Evolutionary conservation across 163 green algal genomes (phyloP).

Genomic region (Scenedesmus sp.): DNA sequence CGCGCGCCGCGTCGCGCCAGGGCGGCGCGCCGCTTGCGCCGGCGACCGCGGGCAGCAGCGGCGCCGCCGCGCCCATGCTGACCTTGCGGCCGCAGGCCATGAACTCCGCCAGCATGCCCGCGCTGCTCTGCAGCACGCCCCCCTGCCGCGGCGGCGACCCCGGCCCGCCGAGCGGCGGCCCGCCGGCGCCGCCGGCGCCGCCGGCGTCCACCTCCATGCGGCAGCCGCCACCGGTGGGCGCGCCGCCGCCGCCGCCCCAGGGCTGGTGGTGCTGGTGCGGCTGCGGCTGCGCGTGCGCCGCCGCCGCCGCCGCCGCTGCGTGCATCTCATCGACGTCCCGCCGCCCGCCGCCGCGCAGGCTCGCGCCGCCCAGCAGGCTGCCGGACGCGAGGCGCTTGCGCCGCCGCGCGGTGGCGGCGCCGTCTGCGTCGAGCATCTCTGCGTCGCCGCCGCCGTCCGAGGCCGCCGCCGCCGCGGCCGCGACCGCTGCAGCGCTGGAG

Average conservation of each 20-base stretch:
- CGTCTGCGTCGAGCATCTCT: conserved; percentile 27
- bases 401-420: conserved; percentile 4
- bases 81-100: no score
- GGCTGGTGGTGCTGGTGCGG: conserved; percentile 1
- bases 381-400: conserved; percentile 30
- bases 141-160: conserved; percentile 13
- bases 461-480: conserved; percentile 10
- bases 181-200: neutral
- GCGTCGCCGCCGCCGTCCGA: neutral
- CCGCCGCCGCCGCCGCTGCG: no score
- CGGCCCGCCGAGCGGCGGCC: neutral
- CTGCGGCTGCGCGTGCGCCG: neutral
- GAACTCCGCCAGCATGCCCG: conserved; percentile 40
- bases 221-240: neutral
- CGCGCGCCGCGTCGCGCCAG: no score
- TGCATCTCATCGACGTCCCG: conserved; percentile 34
- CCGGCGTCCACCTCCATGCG: conserved; percentile 15
- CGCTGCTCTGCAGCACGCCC: conserved; percentile 28
- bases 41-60: no score
- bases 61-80: no score
- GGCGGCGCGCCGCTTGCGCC: no score
- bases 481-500: conserved; percentile 9
- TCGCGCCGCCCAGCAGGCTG: conserved; percentile 20
- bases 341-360: conserved; percentile 8
- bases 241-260: no score